Conservation (phyloP, 208 protist genomes). For the Jaenimonas drosophilae region DNA sequence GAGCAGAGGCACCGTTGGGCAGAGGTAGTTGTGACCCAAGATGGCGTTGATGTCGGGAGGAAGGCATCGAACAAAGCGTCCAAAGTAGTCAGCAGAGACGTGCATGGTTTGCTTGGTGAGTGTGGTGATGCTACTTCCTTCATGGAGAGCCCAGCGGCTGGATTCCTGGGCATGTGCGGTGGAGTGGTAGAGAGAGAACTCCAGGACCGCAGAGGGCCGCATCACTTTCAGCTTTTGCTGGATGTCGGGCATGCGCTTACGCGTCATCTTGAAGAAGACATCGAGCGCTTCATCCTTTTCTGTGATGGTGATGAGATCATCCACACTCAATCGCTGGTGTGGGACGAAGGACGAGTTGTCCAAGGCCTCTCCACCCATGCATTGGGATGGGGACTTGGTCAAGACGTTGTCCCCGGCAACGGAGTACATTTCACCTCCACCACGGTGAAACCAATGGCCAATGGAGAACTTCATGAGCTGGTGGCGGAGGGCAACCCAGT, state of each 20-base stretch:
- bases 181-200: conserved; percentile 3
- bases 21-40: conserved; percentile 27
- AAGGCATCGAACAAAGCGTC: conserved; percentile 13
- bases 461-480: background rate
- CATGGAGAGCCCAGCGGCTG: too few species aligned
- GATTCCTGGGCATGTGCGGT: too few species aligned
- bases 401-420: too few species aligned
- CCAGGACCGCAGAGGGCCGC: conserved; percentile 11
- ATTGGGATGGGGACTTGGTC: too few species aligned
- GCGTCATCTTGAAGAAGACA: conserved; percentile 11
- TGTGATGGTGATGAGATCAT: conserved; percentile 18
- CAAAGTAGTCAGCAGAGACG: conserved; percentile 11
- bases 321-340: conserved; percentile 11
- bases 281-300: conserved; percentile 25
- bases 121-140: conserved; percentile 1
- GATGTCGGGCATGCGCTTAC: conserved; percentile 11
- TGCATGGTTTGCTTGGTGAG: conserved; percentile 13
- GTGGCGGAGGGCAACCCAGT: background rate
- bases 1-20: conserved; percentile 15
- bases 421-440: too few species aligned
- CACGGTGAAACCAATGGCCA: too few species aligned
- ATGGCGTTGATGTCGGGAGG: conserved; percentile 23
- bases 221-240: conserved; percentile 22
- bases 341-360: too few species aligned
- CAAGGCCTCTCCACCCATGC: too few species aligned